phyloP scores from a whole-genome alignment of 1,139 yeast genomes.

The Debaryomyces udenii region DNA sequence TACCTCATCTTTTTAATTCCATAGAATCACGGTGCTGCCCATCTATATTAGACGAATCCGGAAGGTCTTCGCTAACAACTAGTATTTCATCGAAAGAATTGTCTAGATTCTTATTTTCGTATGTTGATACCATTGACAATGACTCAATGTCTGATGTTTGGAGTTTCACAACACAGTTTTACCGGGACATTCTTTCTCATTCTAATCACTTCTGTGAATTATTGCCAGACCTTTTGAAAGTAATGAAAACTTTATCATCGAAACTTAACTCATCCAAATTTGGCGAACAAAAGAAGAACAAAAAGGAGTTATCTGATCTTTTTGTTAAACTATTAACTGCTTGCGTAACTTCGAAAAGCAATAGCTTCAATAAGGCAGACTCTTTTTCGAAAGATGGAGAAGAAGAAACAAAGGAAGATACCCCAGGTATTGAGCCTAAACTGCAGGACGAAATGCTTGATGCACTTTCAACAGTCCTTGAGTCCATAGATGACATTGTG shows the following conservation, averaged over 20 bases:
- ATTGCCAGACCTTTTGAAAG: constrained; percentile 54
- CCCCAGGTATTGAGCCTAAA: constrained; percentile 1
- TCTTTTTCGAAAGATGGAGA: constrained; percentile 15
- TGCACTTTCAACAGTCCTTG: constrained; percentile 39
- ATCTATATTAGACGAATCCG: constrained; percentile 31
- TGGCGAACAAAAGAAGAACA: constrained; percentile 61
- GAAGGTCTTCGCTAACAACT: constrained; percentile 47
- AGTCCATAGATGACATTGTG: constrained; percentile 43
- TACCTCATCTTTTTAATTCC: constrained; percentile 67
- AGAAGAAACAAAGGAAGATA: constrained; percentile 12
- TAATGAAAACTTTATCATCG: constrained; percentile 53
- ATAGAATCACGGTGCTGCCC: constrained; percentile 45
- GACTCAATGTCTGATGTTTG: constrained; percentile 82
- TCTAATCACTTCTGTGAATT: constrained; percentile 51
- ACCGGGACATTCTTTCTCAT: constrained; percentile 59
- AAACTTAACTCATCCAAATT: constrained; percentile 61
- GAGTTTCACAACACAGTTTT: constrained; percentile 56
- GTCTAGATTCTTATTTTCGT: constrained; percentile 56
- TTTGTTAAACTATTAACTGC: constrained; percentile 57
- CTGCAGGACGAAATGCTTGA: constrained; percentile 41
- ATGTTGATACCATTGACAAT: constrained; percentile 65
- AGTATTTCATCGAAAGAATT: constrained; percentile 45
- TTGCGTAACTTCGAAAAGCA: constrained; percentile 23
- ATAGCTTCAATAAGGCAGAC: constrained; percentile 1
- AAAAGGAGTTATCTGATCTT: constrained; percentile 68